Conservation (phyloP, 352 stramenopile genomes). For the Proteromonas lacertae region DNA sequence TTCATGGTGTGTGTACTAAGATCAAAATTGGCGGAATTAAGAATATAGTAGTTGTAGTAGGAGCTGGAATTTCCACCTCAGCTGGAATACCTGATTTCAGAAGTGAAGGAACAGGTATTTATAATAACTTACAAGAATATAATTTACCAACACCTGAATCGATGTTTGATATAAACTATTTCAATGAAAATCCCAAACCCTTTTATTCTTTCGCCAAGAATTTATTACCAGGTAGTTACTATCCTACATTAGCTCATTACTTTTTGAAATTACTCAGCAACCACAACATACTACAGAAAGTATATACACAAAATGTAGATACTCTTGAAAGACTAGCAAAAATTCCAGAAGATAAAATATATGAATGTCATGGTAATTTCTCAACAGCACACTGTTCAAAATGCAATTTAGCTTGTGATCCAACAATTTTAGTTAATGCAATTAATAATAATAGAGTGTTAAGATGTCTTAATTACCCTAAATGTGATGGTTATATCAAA, state of each 20-base stretch:
- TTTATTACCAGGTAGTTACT: conserved; percentile 31
- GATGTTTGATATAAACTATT: conserved; percentile 93
- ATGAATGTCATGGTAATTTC: conserved; percentile 1
- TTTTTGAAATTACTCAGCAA: conserved; percentile 61
- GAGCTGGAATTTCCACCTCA: conserved; percentile 66
- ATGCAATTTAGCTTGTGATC: not conserved
- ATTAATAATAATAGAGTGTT: not conserved
- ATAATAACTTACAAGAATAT: conserved; percentile 24
- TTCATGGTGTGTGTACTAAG: too few relatives aligned
- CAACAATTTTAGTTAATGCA: not conserved
- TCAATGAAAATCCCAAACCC: conserved; percentile 54
- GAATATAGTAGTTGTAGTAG: conserved; percentile 51
- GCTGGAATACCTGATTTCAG: conserved; percentile 94
- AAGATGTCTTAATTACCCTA: conserved; percentile 2
- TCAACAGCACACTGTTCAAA: not conserved
- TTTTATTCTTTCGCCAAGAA: conserved; percentile 73
- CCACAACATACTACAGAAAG: conserved; percentile 44
- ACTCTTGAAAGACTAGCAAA: conserved; percentile 54
- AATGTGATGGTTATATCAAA: conserved; percentile 66
- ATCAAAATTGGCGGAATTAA: too few relatives aligned
- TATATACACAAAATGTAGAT: conserved; percentile 96
- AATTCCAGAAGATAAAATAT: conserved; percentile 19
- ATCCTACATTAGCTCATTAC: conserved; percentile 60
- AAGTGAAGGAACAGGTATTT: conserved; percentile 36
- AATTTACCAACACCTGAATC: conserved; percentile 67